Conservation (phyloP, 1,284 basidiomycete species). For the Apiotrichum brassicae region DNA sequence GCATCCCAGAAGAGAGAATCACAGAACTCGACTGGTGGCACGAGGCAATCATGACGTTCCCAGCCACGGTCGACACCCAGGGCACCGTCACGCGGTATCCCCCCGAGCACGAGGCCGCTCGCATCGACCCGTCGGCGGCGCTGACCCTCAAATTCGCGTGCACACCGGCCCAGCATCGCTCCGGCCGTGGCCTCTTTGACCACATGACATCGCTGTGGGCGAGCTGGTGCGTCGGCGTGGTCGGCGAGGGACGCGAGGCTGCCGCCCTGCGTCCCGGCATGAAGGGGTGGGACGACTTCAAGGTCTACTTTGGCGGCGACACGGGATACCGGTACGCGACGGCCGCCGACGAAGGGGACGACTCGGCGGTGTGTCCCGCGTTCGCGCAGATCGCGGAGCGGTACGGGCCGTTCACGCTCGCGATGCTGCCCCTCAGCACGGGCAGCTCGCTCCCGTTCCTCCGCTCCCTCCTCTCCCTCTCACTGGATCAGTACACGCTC, state of each 20-base stretch:
- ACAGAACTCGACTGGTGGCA: slow-evolving; percentile 47
- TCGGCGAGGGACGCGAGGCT: slow-evolving; percentile 20
- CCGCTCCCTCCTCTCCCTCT: slow-evolving; percentile 40
- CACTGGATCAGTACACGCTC: slow-evolving; percentile 46
- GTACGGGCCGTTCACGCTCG: slow-evolving; percentile 40
- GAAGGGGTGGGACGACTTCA: slow-evolving; percentile 36
- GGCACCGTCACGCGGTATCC: neutral
- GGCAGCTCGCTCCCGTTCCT: slow-evolving; percentile 46
- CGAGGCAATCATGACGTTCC: slow-evolving; percentile 38
- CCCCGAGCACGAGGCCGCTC: neutral
- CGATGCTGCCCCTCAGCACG: slow-evolving; percentile 42
- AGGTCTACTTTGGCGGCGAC: slow-evolving; percentile 45
- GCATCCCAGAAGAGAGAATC: slow-evolving; percentile 36
- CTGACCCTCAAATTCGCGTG: slow-evolving; percentile 40
- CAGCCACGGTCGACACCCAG: neutral
- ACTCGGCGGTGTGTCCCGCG: slow-evolving; percentile 41
- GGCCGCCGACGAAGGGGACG: slow-evolving; percentile 32
- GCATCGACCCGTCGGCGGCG: slow-evolving; percentile 10
- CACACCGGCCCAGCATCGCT: slow-evolving; percentile 46
- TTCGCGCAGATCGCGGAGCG: slow-evolving; percentile 41
- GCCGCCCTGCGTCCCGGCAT: slow-evolving; percentile 24
- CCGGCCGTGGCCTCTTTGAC: slow-evolving; percentile 41
- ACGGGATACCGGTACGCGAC: slow-evolving; percentile 47
- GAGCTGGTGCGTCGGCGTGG: slow-evolving; percentile 43
- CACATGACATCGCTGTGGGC: slow-evolving; percentile 47